Conservation (phyloP, 306 rosid species). For the Begonia masoniana region DNA sequence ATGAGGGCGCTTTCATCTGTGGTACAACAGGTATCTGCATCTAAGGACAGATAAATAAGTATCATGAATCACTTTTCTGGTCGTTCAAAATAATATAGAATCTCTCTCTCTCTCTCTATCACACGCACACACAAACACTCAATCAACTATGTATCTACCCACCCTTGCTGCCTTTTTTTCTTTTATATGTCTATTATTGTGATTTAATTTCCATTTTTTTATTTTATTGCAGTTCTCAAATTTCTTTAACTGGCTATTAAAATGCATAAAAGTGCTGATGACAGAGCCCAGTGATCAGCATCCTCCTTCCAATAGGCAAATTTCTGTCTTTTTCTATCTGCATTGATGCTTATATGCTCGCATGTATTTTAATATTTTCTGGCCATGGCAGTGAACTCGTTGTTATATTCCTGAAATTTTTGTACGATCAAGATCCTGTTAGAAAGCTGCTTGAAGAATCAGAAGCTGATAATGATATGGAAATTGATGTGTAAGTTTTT, state of each 20-base stretch:
- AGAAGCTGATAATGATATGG: conserved; percentile 44
- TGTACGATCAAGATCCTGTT: conserved; percentile 88
- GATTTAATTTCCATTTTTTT: background rate
- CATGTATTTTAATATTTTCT: conserved; percentile 16
- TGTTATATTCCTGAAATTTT: conserved; percentile 73
- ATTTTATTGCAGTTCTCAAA: conserved; percentile 62
- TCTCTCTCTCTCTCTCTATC: too few relatives aligned
- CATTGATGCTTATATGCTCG: background rate
- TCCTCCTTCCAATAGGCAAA: conserved; percentile 68
- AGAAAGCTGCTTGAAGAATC: conserved; percentile 72
- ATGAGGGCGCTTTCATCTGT: conserved; percentile 88
- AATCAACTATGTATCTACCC: too few relatives aligned
- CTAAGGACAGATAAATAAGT: background rate
- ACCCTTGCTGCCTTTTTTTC: too few relatives aligned
- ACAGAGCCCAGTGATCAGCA: conserved; percentile 96
- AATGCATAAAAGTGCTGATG: conserved; percentile 77
- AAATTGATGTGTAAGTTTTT: conserved; percentile 64
- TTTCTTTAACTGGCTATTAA: conserved; percentile 94
- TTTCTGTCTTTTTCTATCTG: conserved; percentile 1
- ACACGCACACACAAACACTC: too few relatives aligned
- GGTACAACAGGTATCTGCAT: conserved; percentile 68
- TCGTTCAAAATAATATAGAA: background rate
- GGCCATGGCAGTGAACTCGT: conserved; percentile 80
- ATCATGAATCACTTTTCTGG: too few relatives aligned
- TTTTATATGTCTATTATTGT: background rate